Conservation (phyloP, 768 basidiomycete species). For the Fomitopsis pulvina region DNA sequence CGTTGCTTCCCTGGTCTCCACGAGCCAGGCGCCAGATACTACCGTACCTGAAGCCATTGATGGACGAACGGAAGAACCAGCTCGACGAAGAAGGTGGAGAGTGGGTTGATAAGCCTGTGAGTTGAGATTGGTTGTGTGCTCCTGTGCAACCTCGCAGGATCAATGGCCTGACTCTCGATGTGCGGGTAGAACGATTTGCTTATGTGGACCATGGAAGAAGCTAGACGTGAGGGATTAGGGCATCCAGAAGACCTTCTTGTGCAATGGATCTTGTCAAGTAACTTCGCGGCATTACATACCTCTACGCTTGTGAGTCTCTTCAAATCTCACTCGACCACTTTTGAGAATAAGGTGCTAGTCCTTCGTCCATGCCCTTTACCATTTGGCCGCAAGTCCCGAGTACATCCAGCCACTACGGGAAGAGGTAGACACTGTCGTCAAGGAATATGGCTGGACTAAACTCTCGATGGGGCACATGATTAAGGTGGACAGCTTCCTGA, state of each 20-base stretch:
- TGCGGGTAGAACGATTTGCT: slow-evolving; percentile 36
- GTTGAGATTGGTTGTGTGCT: neutral
- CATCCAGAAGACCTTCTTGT: slow-evolving; percentile 24
- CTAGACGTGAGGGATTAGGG: slow-evolving; percentile 7
- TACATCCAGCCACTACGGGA: slow-evolving; percentile 22
- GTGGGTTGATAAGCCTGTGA: slow-evolving; percentile 12
- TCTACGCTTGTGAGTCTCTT: slow-evolving; percentile 19
- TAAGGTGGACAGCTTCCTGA: slow-evolving; percentile 30
- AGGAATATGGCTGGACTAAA: slow-evolving; percentile 22
- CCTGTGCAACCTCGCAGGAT: neutral
- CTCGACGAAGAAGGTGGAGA: slow-evolving; percentile 8
- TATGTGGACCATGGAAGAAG: slow-evolving; percentile 38
- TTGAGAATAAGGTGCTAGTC: slow-evolving; percentile 11
- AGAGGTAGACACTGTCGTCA: slow-evolving; percentile 22
- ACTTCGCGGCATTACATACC: slow-evolving; percentile 31
- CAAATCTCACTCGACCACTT: neutral
- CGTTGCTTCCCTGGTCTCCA: neutral
- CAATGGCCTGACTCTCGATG: neutral
- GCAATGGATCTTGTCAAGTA: slow-evolving; percentile 19
- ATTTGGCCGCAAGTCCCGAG: slow-evolving; percentile 22
- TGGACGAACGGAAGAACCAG: slow-evolving; percentile 10
- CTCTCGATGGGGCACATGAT: slow-evolving; percentile 23
- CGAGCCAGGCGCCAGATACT: neutral
- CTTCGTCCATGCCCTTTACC: slow-evolving; percentile 19
- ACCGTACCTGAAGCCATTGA: slow-evolving; percentile 5